Conservation (phyloP, 176 grass and related monocot genomes). For the Stipa capillata region DNA sequence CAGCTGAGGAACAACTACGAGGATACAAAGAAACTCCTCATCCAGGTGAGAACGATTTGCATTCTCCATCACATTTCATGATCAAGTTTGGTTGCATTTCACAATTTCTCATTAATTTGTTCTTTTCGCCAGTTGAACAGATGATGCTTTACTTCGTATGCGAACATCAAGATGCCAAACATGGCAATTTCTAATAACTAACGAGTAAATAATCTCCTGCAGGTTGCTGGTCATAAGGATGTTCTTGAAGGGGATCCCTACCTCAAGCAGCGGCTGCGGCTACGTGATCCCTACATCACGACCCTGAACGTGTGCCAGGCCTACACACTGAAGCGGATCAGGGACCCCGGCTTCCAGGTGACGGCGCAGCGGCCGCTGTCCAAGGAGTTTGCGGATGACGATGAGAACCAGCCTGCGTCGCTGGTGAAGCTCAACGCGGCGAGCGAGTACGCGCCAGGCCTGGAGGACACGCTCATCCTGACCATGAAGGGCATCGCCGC, state of each 20-base stretch:
- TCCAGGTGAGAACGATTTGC: conserved; percentile 36
- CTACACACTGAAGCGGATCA: conserved; percentile 54
- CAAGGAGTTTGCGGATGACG: conserved; percentile 30
- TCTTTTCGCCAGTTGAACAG: background rate
- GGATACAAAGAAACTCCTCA: conserved; percentile 50
- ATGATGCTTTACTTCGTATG: background rate
- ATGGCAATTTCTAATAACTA: background rate
- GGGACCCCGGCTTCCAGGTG: conserved; percentile 39
- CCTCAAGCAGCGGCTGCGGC: conserved; percentile 49
- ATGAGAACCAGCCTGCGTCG: conserved; percentile 17
- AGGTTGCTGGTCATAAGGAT: conserved; percentile 55
- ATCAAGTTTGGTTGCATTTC: background rate
- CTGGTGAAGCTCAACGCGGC: conserved; percentile 49
- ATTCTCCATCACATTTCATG: background rate
- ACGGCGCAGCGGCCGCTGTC: conserved; percentile 17
- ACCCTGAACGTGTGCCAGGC: conserved; percentile 60
- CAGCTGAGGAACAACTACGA: conserved; percentile 55
- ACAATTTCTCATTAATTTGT: background rate
- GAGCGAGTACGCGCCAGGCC: conserved; percentile 55
- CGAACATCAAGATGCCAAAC: background rate
- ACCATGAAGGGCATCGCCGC: conserved; percentile 88
- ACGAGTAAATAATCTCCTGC: background rate
- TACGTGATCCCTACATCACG: conserved; percentile 58
- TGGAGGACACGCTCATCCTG: conserved; percentile 78
- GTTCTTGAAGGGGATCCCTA: conserved; percentile 44